Evolutionary conservation across 176 grass and related monocot genomes (phyloP).

Genomic region (Rhynchospora tenuis): DNA sequence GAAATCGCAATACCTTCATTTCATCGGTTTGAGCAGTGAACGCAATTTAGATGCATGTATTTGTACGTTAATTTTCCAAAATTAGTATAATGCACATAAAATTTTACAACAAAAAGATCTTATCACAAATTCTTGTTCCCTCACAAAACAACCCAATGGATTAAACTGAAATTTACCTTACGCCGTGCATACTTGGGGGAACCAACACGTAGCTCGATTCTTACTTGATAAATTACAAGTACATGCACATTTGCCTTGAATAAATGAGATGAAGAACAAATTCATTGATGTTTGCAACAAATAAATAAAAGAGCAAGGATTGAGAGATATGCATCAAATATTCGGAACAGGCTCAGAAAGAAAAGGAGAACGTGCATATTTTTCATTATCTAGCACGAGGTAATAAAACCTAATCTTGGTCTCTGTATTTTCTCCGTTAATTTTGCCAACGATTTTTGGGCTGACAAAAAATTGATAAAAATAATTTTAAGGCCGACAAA

Average conservation of each 20-base stretch:
- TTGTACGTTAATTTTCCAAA: no score
- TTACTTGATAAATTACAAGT: not conserved
- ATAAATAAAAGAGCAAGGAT: not conserved
- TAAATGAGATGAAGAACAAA: not conserved
- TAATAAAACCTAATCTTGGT: not conserved
- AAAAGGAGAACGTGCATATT: not conserved
- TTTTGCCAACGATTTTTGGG: not conserved
- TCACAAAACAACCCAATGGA: not conserved
- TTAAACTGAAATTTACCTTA: not conserved
- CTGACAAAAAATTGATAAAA: not conserved
- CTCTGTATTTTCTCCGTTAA: constrained; percentile 1
- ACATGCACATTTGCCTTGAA: constrained; percentile 1
- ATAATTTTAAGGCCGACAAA: not conserved
- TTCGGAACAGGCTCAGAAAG: not conserved
- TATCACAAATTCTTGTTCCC: not conserved
- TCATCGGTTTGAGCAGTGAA: not conserved
- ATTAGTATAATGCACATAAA: not conserved
- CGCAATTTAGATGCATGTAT: not conserved
- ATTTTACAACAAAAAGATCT: not conserved
- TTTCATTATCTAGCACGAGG: not conserved
- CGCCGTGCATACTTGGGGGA: not conserved
- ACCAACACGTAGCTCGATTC: not conserved
- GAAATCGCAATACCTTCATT: not conserved
- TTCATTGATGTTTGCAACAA: not conserved
- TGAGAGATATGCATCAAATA: constrained; percentile 1